These are phyloP conservation scores for Dactylellina sp. DNA, from an alignment of 2,329 filamentous ascomycete species.

Conservation along the genomic window DNA sequence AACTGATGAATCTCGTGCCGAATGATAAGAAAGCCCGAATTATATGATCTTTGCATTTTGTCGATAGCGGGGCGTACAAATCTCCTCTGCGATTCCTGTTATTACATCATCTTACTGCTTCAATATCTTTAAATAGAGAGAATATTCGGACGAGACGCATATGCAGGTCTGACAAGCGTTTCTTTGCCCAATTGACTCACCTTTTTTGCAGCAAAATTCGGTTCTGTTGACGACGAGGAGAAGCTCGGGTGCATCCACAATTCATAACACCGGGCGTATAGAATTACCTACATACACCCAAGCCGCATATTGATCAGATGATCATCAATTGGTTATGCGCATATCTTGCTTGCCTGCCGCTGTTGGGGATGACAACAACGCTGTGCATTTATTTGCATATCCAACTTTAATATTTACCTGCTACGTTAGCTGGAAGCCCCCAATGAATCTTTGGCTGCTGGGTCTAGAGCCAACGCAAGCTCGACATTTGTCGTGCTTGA, in stretches of 20 bases:
- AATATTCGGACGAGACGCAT: conserved; percentile 38
- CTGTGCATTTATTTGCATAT: conserved; percentile 45
- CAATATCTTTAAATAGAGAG: conserved; percentile 48
- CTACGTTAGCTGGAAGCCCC: too few relatives aligned
- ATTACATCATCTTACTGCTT: conserved; percentile 57
- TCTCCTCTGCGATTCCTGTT: background rate
- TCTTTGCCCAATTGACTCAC: conserved; percentile 52
- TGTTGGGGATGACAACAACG: conserved; percentile 40
- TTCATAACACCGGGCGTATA: background rate
- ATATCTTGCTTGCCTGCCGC: background rate
- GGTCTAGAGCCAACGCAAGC: conserved; percentile 30
- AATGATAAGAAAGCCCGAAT: conserved; percentile 16
- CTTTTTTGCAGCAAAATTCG: conserved; percentile 5
- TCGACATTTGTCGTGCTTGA: conserved; percentile 3
- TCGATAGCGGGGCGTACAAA: conserved; percentile 36
- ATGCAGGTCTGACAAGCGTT: conserved; percentile 54
- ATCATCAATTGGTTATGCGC: conserved; percentile 22
- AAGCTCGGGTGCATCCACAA: background rate
- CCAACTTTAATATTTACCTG: background rate
- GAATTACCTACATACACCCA: conserved; percentile 29
- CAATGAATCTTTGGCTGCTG: conserved; percentile 26
- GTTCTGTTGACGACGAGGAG: conserved; percentile 22
- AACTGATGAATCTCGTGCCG: conserved; percentile 6
- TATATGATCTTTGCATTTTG: conserved; percentile 15
- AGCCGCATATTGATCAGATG: conserved; percentile 50